Conservation (phyloP, 176 grass and related monocot genomes). For the Phoenix dactylifera region DNA sequence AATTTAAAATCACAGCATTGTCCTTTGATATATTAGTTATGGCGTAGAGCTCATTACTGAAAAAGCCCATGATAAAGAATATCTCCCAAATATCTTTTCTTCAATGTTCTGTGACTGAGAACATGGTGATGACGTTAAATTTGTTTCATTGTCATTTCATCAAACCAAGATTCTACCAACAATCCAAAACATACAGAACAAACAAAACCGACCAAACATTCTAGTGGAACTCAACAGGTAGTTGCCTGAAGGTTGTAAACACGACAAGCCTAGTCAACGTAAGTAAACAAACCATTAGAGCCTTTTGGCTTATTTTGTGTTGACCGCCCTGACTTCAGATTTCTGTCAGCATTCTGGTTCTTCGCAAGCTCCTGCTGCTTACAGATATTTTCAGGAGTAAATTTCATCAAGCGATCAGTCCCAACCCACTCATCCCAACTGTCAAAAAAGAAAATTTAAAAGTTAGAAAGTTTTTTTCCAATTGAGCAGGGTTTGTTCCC, state of each 20-base stretch:
- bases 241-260: not conserved
- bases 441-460: conserved; percentile 14
- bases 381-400: conserved; percentile 53
- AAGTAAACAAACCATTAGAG: conserved; percentile 32
- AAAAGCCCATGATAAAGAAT: too few relatives aligned
- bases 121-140: too few relatives aligned
- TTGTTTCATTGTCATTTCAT: too few relatives aligned
- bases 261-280: not conserved
- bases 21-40: too few relatives aligned
- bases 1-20: too few relatives aligned
- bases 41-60: too few relatives aligned
- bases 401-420: conserved; percentile 68
- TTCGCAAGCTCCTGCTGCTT: conserved; percentile 78
- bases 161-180: too few relatives aligned
- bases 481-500: too few relatives aligned
- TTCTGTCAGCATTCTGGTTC: conserved; percentile 59
- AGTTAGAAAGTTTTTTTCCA: conserved; percentile 2
- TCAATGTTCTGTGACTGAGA: too few relatives aligned
- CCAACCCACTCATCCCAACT: conserved; percentile 97
- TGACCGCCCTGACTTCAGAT: conserved; percentile 56
- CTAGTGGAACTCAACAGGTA: not conserved
- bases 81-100: too few relatives aligned
- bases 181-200: too few relatives aligned
- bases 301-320: conserved; percentile 65
- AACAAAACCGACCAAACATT: not conserved